Base-by-base conservation (phyloP, 306 rosid species). In the Elaeagnus macrophylla region DNA sequence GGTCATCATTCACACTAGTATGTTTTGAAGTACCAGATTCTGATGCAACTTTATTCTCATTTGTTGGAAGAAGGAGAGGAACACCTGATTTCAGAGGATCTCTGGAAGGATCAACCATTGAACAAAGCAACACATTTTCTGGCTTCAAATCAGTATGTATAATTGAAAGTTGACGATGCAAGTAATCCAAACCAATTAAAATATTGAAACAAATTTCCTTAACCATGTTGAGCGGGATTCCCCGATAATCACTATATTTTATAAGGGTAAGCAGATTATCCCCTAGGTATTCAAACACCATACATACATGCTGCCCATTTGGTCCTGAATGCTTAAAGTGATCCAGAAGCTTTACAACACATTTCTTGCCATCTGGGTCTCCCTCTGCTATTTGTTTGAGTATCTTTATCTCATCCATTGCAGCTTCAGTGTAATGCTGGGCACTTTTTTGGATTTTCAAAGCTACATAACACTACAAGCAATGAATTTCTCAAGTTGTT, bases 61-160 rank as follows among this genome's bases (percentile, higher is more conserved):
- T 25, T 49, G 46, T 79, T 0, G 88, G 81, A 67, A 81, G 94
- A 51, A 81, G 67, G 50, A 79, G 83, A 46, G 85, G 69, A 40
- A 68, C 74, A 39, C 85, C 89, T 2, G 94, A 84, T 55, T 79
- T 84, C 49, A 65, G 47, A 39, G 85, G 94, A 77, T 88, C 96
- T 79, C 82, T 84, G 14, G 85, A 77, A 7, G 85, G 79, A 72
- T 88, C 94, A 47, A 88, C 77, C 77, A 52, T 71, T 0, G 89
- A 79, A 57, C 74, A 57, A 20, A 88, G 82, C 68, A 88, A 68
- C 50, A 88, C 80, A n/a, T n/a, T n/a, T n/a, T n/a, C n/a, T n/a
- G n/a, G n/a, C n/a, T n/a, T n/a, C n/a, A n/a, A n/a, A n/a, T 88
- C 96, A 11, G 96, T 88, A 54, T 88, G 96, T 77, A 88, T 84